Conservation (phyloP, 2,329 filamentous ascomycete species). For the Scedosporium boydii region DNA sequence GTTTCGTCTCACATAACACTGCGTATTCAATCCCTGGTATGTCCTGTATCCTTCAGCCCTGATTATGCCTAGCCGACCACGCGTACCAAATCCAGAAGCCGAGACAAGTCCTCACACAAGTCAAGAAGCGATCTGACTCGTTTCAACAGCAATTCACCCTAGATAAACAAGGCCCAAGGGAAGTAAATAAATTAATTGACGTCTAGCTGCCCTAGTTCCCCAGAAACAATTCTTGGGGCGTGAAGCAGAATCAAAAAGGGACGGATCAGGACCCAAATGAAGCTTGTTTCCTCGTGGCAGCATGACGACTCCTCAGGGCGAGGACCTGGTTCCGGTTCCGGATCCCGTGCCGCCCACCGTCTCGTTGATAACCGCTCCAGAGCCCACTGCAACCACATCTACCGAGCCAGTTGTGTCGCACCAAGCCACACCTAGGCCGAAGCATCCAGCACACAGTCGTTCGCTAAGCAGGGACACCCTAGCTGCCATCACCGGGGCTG, state of each 20-base stretch:
- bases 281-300: not conserved
- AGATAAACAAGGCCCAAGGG: not conserved
- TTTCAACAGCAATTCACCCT: not conserved
- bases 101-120: not conserved
- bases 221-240: not conserved
- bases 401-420: not conserved
- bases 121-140: not conserved
- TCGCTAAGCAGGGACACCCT: not conserved
- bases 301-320: not conserved
- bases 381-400: constrained; percentile 1
- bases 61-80: not conserved
- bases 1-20: not conserved
- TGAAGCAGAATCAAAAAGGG: not conserved
- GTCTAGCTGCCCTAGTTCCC: not conserved
- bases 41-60: not conserved
- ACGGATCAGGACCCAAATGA: not conserved
- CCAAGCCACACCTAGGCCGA: not conserved
- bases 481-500: not conserved
- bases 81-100: not conserved
- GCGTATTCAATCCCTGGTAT: not conserved
- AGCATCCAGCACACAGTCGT: not conserved
- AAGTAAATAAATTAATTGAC: not conserved
- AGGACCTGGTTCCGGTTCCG: not conserved
- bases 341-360: not conserved
- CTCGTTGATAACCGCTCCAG: not conserved